These are phyloP conservation scores for Russula virescens DNA, from an alignment of 768 basidiomycete species.

Conservation along the genomic window DNA sequence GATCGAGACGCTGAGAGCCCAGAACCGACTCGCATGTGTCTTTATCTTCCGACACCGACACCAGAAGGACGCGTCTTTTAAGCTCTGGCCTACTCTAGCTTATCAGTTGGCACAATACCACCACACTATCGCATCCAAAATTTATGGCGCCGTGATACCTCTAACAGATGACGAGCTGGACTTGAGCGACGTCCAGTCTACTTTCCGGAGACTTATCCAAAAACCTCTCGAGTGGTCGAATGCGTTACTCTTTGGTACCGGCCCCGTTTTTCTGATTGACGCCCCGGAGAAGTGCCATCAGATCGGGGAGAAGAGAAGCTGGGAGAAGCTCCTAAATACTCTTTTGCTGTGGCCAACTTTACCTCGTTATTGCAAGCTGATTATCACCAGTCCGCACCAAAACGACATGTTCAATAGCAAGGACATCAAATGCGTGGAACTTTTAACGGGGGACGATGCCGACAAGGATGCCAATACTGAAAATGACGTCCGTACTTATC, in stretches of 20 bases:
- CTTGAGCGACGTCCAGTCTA: background rate
- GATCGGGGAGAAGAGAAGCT: background rate
- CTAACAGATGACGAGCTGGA: background rate
- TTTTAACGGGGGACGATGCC: conserved; percentile 7
- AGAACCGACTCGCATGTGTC: conserved; percentile 9
- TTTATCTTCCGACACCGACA: conserved; percentile 15
- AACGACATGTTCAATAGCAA: conserved; percentile 12
- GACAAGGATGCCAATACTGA: background rate
- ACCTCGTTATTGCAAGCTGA: conserved; percentile 18
- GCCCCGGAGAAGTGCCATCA: conserved; percentile 14
- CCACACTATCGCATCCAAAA: conserved; percentile 4
- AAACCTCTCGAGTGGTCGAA: conserved; percentile 5
- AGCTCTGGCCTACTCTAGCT: conserved; percentile 15
- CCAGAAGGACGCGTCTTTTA: background rate
- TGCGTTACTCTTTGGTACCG: background rate
- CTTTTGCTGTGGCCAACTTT: conserved; percentile 3
- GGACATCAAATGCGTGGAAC: conserved; percentile 8
- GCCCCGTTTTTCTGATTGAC: conserved; percentile 15
- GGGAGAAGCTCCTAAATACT: conserved; percentile 1
- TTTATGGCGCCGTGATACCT: background rate
- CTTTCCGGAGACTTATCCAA: conserved; percentile 5
- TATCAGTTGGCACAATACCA: conserved; percentile 18
- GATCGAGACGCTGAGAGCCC: conserved; percentile 4
- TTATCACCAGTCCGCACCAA: conserved; percentile 13
- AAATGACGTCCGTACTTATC: conserved; percentile 4